Base-by-base conservation (phyloP, 225 moss, liverwort and hornwort genomes). In the Straminergon stramineum region DNA sequence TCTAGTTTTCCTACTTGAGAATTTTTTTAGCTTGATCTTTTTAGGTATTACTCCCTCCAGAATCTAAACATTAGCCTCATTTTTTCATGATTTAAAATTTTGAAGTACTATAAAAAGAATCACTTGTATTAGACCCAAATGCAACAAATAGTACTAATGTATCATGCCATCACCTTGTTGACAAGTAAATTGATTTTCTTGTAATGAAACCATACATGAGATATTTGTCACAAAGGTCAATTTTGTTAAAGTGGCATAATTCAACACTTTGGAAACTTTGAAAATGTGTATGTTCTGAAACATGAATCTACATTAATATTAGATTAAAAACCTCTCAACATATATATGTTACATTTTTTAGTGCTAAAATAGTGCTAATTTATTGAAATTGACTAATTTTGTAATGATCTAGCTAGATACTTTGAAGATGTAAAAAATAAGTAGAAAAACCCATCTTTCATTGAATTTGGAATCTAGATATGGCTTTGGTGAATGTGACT, bases 251-350 rank as follows among this genome's bases (percentile, higher is more conserved):
- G 17, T 65, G 17, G 8, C 7, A 7, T 63, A 30, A 26, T 61
- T 32, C 17, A 65, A 32, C 5, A 67, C 4, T 69, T 69, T n/a
- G 2, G 22, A 6, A 22, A n/a, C 22, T 68, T 68, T 68, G 1
- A 12, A 1, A 68, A 23, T 0, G 2, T 69, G 1, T 11, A 37
- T 11, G 2, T n/a, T 37, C 1, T 69, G 1, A 69, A 69, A 69
- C 0, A 22, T n/a, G 3, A 69, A 70, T 70, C 14, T 7, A 39
- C 13, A 8, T 39, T 4, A 4, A 34, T 39, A 2, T 5, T 14
- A 39, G 39, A 4, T 24, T 39, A 24, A 0, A n/a, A 39, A 24
- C 1, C 5, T 8, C 5, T 39, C 1, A 24, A 1, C 4, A 39
- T 0, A 39, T 39, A 12, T 11, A 1, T 70, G 7, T 69, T 4